Evolutionary conservation across 441 rosid species (phyloP).

Genomic region (Arabidopsis hybrid): DNA sequence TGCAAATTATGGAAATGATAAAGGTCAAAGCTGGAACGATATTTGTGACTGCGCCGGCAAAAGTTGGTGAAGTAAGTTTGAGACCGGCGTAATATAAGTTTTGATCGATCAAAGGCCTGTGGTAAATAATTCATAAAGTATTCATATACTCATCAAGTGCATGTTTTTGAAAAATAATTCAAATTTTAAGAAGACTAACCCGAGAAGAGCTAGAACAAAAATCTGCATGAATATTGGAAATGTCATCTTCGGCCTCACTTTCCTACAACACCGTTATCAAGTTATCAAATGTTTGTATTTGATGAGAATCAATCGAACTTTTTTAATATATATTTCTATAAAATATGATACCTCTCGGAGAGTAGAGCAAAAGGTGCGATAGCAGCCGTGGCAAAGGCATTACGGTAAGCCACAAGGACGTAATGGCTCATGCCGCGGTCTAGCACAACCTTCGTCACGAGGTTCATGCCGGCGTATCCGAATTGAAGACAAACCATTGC

Average conservation of each 20-base stretch:
- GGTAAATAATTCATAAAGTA: neutral
- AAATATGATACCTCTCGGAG: slow-evolving; percentile 55
- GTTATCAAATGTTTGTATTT: neutral
- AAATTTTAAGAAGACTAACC: slow-evolving; percentile 53
- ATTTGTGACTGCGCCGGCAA: slow-evolving; percentile 86
- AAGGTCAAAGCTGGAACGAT: slow-evolving; percentile 94
- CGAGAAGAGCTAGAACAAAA: slow-evolving; percentile 82
- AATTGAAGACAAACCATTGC: slow-evolving; percentile 77
- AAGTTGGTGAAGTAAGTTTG: slow-evolving; percentile 85
- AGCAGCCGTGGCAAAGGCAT: slow-evolving; percentile 65
- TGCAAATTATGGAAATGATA: slow-evolving; percentile 74
- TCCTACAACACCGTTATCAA: slow-evolving; percentile 53
- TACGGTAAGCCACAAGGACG: slow-evolving; percentile 73
- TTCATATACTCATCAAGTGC: neutral
- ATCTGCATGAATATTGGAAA: slow-evolving; percentile 76
- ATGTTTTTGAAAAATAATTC: slow-evolving; percentile 2
- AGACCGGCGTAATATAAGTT: slow-evolving; percentile 89
- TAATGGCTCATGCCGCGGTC: slow-evolving; percentile 68
- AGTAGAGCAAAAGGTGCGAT: slow-evolving; percentile 73
- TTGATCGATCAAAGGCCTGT: slow-evolving; percentile 93
- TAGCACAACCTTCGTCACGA: slow-evolving; percentile 69
- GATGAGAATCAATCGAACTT: slow-evolving; percentile 1
- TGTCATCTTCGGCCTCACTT: slow-evolving; percentile 77
- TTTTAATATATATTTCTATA: neutral
- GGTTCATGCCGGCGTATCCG: slow-evolving; percentile 76